Evolutionary conservation across 2,329 filamentous ascomycete genomes (phyloP).

Genomic region (Epichloe glyceriae): DNA sequence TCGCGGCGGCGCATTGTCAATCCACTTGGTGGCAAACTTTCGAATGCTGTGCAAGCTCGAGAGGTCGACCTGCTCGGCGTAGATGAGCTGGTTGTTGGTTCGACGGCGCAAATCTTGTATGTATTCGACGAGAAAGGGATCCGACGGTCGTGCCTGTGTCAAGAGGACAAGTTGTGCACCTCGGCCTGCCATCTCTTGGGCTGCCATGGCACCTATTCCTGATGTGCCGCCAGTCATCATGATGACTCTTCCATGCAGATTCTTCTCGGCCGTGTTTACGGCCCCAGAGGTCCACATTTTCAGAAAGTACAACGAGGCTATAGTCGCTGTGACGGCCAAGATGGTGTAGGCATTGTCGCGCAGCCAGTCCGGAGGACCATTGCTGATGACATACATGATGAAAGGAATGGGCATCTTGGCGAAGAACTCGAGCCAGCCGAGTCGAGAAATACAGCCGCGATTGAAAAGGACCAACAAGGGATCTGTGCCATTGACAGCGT

Average conservation of each 20-base stretch:
- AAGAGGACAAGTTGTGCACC: slow-evolving; percentile 88
- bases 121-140: slow-evolving; percentile 85
- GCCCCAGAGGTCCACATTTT: slow-evolving; percentile 73
- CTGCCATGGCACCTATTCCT: slow-evolving; percentile 72
- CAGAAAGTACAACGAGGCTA: slow-evolving; percentile 29
- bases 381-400: slow-evolving; percentile 29
- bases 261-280: slow-evolving; percentile 59
- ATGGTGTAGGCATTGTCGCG: slow-evolving; percentile 31
- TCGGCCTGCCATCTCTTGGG: slow-evolving; percentile 59
- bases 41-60: slow-evolving; percentile 80
- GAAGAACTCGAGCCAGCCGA: background rate
- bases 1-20: slow-evolving; percentile 84
- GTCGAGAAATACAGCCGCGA: background rate
- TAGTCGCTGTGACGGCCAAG: slow-evolving; percentile 23
- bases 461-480: background rate
- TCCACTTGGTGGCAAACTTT: slow-evolving; percentile 92
- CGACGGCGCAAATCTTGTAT: slow-evolving; percentile 72
- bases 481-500: background rate
- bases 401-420: slow-evolving; percentile 40
- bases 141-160: slow-evolving; percentile 65
- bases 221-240: slow-evolving; percentile 93
- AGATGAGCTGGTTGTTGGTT: slow-evolving; percentile 77
- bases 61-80: slow-evolving; percentile 89
- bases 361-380: slow-evolving; percentile 38
- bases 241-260: slow-evolving; percentile 87